phyloP scores from a whole-genome alignment of 768 basidiomycete genomes.

The Calocybe indica region DNA sequence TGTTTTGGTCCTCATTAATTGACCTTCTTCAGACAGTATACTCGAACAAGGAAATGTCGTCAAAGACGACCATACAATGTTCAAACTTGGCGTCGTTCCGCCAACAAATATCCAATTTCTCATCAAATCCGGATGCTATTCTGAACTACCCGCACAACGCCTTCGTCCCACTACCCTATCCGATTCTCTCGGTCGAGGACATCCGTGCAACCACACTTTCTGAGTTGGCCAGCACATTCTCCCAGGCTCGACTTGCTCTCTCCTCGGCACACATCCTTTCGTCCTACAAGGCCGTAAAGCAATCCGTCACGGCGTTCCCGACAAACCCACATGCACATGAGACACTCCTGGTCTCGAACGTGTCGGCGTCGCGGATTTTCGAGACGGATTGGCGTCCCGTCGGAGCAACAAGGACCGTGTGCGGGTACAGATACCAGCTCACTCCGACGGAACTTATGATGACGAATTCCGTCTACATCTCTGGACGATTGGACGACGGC shows the following conservation, averaged over 20 bases:
- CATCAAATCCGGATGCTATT: not conserved
- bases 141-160: constrained; percentile 22
- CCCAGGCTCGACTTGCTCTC: constrained; percentile 15
- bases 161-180: constrained; percentile 34
- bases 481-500: constrained; percentile 31
- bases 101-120: constrained; percentile 17
- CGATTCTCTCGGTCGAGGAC: constrained; percentile 27
- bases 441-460: constrained; percentile 27
- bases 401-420: constrained; percentile 27
- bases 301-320: constrained; percentile 23
- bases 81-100: constrained; percentile 34
- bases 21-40: constrained; percentile 25
- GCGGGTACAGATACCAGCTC: constrained; percentile 32
- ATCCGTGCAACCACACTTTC: constrained; percentile 22
- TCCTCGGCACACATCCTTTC: constrained; percentile 23
- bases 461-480: constrained; percentile 31
- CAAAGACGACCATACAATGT: constrained; percentile 26
- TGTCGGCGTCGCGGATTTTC: constrained; percentile 33
- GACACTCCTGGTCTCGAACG: constrained; percentile 31
- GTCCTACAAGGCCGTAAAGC: constrained; percentile 18
- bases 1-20: not conserved
- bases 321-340: constrained; percentile 28
- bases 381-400: constrained; percentile 31
- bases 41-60: constrained; percentile 18
- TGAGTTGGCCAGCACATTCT: constrained; percentile 18